These are phyloP conservation scores for Adansonia grandidieri DNA, from an alignment of 441 rosid species.

Conservation along the genomic window DNA sequence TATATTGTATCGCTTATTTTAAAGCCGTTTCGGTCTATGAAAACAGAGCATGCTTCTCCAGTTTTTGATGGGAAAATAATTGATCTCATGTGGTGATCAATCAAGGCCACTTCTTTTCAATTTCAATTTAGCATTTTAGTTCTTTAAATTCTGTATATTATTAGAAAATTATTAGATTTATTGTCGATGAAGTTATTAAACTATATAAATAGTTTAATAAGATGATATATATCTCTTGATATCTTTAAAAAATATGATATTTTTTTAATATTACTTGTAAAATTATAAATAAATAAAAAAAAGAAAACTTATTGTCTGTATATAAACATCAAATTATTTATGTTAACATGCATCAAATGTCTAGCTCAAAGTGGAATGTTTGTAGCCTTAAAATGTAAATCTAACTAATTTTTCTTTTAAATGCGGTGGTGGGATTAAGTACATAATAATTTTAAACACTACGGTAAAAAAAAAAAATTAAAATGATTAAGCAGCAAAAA, in stretches of 20 bases:
- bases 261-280: too few species aligned
- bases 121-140: background rate
- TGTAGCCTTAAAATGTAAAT: too few species aligned
- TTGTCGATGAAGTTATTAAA: too few species aligned
- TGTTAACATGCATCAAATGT: background rate
- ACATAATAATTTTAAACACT: background rate
- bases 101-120: too few species aligned
- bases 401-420: background rate
- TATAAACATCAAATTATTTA: too few species aligned
- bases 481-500: background rate
- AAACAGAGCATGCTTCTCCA: constrained; percentile 17
- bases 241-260: too few species aligned
- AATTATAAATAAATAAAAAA: too few species aligned
- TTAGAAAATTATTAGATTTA: too few species aligned
- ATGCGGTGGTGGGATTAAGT: background rate
- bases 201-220: too few species aligned
- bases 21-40: constrained; percentile 9
- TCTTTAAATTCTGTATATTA: background rate
- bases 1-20: background rate
- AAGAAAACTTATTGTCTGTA: too few species aligned
- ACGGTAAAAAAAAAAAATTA: background rate
- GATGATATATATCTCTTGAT: too few species aligned
- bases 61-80: constrained; percentile 22
- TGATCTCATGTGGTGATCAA: background rate
- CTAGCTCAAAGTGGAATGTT: background rate